Conservation (phyloP, 768 basidiomycete genomes). For the Mycena crocata region DNA sequence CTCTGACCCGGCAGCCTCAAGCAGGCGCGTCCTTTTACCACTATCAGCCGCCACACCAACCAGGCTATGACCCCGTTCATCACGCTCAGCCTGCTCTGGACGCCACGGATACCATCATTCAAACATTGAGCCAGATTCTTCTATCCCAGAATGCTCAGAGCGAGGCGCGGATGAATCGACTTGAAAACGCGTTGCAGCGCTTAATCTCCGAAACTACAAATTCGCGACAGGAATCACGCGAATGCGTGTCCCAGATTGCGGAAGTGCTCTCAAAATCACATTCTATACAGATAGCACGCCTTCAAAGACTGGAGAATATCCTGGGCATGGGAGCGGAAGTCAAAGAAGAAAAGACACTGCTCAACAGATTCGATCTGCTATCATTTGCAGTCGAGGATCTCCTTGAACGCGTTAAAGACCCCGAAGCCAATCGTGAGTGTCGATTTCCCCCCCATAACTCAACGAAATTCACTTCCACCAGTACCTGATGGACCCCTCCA, state of each 20-base stretch:
- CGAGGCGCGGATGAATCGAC: conserved; percentile 20
- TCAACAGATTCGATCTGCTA: conserved; percentile 34
- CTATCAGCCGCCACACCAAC: not conserved
- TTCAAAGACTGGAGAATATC: conserved; percentile 34
- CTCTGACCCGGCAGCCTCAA: too few relatives aligned
- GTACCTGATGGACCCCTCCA: conserved; percentile 19
- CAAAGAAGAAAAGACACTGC: conserved; percentile 29
- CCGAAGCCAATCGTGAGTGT: conserved; percentile 34
- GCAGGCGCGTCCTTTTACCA: not conserved
- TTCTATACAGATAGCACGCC: conserved; percentile 19
- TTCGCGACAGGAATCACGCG: conserved; percentile 23
- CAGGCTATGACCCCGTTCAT: not conserved
- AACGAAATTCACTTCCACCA: not conserved
- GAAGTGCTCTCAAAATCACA: conserved; percentile 33
- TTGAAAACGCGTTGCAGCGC: conserved; percentile 18
- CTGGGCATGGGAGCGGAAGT: conserved; percentile 30
- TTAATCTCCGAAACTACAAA: conserved; percentile 22
- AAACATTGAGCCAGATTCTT: not conserved
- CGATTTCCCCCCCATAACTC: not conserved
- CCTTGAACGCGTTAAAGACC: conserved; percentile 35
- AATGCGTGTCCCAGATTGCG: conserved; percentile 15
- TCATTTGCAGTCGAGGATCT: conserved; percentile 39
- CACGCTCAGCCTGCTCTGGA: not conserved
- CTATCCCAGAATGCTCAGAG: not conserved
- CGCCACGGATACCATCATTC: not conserved